Conservation (phyloP, 306 rosid species). For the Inga oerstediana region DNA sequence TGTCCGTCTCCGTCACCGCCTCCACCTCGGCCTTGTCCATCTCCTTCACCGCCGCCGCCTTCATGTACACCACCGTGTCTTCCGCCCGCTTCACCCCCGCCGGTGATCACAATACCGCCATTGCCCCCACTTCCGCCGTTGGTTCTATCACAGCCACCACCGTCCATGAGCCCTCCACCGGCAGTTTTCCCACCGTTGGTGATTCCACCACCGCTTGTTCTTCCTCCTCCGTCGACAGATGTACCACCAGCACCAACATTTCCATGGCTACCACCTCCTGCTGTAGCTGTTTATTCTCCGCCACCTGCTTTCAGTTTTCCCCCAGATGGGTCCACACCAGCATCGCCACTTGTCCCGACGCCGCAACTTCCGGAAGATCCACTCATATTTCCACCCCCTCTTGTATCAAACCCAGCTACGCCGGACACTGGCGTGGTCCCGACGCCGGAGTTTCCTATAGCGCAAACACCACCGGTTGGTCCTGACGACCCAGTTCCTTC, state of each 20-base stretch:
- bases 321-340: slow-evolving; percentile 38
- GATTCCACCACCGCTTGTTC: slow-evolving; percentile 52
- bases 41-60: slow-evolving; percentile 6
- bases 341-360: slow-evolving; percentile 50
- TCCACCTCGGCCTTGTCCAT: neutral
- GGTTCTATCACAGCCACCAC: slow-evolving; percentile 18
- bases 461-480: neutral
- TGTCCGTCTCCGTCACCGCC: slow-evolving; percentile 21
- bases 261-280: slow-evolving; percentile 60
- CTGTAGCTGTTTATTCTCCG: slow-evolving; percentile 20
- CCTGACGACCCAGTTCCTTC: neutral
- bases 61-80: neutral
- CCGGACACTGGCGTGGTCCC: slow-evolving; percentile 36
- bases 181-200: slow-evolving; percentile 32
- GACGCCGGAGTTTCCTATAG: neutral
- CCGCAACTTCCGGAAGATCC: slow-evolving; percentile 35
- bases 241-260: slow-evolving; percentile 39
- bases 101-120: neutral
- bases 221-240: slow-evolving; percentile 45
- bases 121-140: slow-evolving; percentile 31
- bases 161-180: slow-evolving; percentile 34
- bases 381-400: slow-evolving; percentile 45
- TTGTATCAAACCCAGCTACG: slow-evolving; percentile 38
- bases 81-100: neutral
- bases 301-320: slow-evolving; percentile 34